phyloP scores from a whole-genome alignment of 2,329 filamentous ascomycete genomes.

The Byssochlamys sp. region DNA sequence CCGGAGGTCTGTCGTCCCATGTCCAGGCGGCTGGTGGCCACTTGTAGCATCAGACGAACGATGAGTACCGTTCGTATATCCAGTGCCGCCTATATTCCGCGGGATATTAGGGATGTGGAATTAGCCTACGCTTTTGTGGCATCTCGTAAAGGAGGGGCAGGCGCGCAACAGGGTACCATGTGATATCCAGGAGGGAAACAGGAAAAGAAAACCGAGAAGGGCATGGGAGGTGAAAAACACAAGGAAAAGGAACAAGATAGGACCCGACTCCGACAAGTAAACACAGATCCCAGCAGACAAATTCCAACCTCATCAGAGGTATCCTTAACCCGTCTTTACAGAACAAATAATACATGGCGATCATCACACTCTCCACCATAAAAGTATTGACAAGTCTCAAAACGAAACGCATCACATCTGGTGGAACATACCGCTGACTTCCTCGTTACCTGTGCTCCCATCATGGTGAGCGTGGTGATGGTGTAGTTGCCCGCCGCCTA shows the following conservation, averaged over 20 bases:
- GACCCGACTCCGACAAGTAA: constrained; percentile 13
- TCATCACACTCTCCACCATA: constrained; percentile 5
- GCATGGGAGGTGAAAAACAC: constrained; percentile 9
- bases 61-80: constrained; percentile 42
- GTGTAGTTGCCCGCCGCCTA: constrained; percentile 59
- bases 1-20: constrained; percentile 57
- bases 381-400: constrained; percentile 2
- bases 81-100: constrained; percentile 28
- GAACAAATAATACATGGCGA: constrained; percentile 26
- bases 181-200: constrained; percentile 2
- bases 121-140: constrained; percentile 34
- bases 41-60: constrained; percentile 54
- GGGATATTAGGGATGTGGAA: constrained; percentile 16
- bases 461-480: constrained; percentile 66
- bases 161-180: constrained; percentile 4
- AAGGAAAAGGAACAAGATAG: constrained; percentile 8
- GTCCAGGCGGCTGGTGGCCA: constrained; percentile 35
- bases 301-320: not conserved
- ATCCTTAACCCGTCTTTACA: constrained; percentile 4
- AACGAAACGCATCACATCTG: constrained; percentile 46
- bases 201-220: constrained; percentile 6
- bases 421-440: constrained; percentile 95
- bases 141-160: constrained; percentile 9
- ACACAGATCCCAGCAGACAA: constrained; percentile 11
- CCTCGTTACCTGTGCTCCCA: constrained; percentile 52